A percentile compares a stretch with the other conserved stretches of the same genome.
phyloP scores from a whole-genome alignment of 192 early-diverging fungal species.

The Paraglomus brasilianum region DNA sequence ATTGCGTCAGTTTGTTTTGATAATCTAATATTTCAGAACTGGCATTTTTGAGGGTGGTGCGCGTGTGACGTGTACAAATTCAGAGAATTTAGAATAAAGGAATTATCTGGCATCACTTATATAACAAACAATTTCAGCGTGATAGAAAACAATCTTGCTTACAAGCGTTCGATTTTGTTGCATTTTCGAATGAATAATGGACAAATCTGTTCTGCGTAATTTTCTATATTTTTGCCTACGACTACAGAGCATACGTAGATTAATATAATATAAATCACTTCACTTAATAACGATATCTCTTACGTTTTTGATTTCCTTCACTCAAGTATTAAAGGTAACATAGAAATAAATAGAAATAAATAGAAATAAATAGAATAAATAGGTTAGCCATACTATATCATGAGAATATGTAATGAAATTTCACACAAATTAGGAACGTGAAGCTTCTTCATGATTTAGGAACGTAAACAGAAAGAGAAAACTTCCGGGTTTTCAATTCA shows the following conservation, averaged over 20 bases:
- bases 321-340: conserved; percentile 16
- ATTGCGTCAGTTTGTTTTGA: conserved; percentile 24
- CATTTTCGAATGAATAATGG: conserved; percentile 27
- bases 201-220: conserved; percentile 28
- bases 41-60: conserved; percentile 25
- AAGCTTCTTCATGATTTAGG: conserved; percentile 30
- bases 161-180: conserved; percentile 24
- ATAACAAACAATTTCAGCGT: conserved; percentile 21
- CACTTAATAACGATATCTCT: conserved; percentile 26
- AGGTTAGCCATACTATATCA: conserved; percentile 25
- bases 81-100: conserved; percentile 24
- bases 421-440: conserved; percentile 28
- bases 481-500: conserved; percentile 28
- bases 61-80: conserved; percentile 16
- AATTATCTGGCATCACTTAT: conserved; percentile 25
- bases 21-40: conserved; percentile 29
- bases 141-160: conserved; percentile 27
- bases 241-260: conserved; percentile 23
- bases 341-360: conserved; percentile 28
- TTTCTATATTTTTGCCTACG: conserved; percentile 29
- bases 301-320: conserved; percentile 23
- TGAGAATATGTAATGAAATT: conserved; percentile 28
- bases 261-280: conserved; percentile 29
- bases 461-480: conserved; percentile 26
- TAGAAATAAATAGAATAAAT: conserved; percentile 21